Base-by-base conservation (phyloP, 2,329 filamentous ascomycete species). In the Microdochium bolleyi region DNA sequence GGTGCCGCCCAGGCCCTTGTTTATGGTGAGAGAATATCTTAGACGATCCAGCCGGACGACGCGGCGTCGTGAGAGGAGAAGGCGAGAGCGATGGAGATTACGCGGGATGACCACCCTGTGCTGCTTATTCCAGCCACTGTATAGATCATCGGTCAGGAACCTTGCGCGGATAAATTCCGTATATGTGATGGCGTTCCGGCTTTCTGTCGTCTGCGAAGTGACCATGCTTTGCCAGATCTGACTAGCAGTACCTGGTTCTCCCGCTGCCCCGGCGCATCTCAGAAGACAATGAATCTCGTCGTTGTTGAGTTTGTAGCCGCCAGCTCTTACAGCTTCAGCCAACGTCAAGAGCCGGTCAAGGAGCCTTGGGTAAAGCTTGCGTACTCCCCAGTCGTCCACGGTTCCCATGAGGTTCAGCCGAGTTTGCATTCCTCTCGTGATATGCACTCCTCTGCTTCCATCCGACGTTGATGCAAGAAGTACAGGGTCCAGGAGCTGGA, bases 401-500 rank as follows among this genome's bases (percentile, higher is more conserved):
- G 67, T 57, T 2, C 62, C 57, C 4, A 64, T 61, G 38, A 73
- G 57, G 25, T 71, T 64, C 1, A 72, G 71, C 51, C 67, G 65
- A 27, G 71, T 63, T 7, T 65, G 69, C 61, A 70, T 76, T 58
- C 65, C 75, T 14, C 59, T 53, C 3, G 66, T 58, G 51, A 79
- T 64, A 16, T 61, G 56, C 19, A 75, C 55, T 16, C 72, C 69
- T 34, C 74, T 62, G 11, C 69, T 67, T 3, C 73, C 63, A 62
- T 85, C 83, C 21, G 81, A 63, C 13, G 76, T 66, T 21, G 67
- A 63, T 51, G 78, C 71, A 19, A 82, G 67, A 22, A 66, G 61
- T 3, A 78, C 60, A 0, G 87, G 85, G 53, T 88, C 82, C 9
- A 91, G 66, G 4, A 76, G 73, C 32, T 77, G 75, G 27, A 92